Conservation (phyloP, 2,329 filamentous ascomycete genomes). For the Diaporthe sp. region DNA sequence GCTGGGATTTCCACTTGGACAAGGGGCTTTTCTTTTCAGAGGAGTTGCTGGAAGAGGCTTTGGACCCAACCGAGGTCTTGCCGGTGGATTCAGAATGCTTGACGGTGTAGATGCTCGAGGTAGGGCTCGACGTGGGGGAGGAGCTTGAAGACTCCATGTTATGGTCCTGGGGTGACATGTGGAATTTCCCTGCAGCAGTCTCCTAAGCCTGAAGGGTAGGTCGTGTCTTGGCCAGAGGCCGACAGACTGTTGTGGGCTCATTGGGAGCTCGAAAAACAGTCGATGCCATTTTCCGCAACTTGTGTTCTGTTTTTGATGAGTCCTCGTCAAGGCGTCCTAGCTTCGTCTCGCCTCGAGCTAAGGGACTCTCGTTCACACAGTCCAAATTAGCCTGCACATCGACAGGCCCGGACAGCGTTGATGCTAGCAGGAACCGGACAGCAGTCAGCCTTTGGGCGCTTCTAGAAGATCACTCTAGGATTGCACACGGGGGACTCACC, state of each 20-base stretch:
- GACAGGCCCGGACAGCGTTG: constrained; percentile 32
- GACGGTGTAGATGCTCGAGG: constrained; percentile 38
- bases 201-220: constrained; percentile 49
- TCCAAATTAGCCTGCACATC: background rate
- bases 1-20: constrained; percentile 39
- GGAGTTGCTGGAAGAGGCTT: constrained; percentile 45
- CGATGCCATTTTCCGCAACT: constrained; percentile 50
- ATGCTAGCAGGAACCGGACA: background rate
- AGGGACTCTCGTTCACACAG: constrained; percentile 20
- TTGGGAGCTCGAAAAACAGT: constrained; percentile 50
- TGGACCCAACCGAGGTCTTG: constrained; percentile 55
- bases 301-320: background rate
- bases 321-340: constrained; percentile 13
- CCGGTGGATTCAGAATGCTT: constrained; percentile 44
- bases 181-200: constrained; percentile 38
- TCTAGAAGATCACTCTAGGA: no score
- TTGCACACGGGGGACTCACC: constrained; percentile 5
- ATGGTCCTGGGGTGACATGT: constrained; percentile 23
- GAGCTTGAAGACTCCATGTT: constrained; percentile 26
- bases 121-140: constrained; percentile 40
- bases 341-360: constrained; percentile 33
- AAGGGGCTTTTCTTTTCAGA: constrained; percentile 42
- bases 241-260: constrained; percentile 56
- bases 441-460: background rate
- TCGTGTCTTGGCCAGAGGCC: constrained; percentile 50